Conservation (phyloP, 1,284 basidiomycete species). For the Thecaphora thlaspeos region DNA sequence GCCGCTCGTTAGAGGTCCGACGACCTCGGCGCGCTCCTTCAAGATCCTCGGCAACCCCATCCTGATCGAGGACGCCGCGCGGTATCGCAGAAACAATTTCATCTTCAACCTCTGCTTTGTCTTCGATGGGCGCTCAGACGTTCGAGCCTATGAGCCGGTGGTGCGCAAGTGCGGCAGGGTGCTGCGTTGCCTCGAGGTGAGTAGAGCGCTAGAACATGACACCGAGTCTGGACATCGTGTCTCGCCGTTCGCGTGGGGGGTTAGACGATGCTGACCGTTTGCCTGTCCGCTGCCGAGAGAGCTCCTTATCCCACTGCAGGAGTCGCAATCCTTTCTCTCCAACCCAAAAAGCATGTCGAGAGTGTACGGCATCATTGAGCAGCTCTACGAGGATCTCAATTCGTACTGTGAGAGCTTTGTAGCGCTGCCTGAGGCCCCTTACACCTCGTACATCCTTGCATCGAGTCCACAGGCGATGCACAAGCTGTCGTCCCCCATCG, state of each 20-base stretch:
- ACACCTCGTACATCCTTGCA: conserved; percentile 32
- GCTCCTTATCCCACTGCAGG: conserved; percentile 63
- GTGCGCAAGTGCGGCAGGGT: conserved; percentile 92
- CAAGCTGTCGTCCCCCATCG: conserved; percentile 7
- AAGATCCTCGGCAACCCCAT: conserved; percentile 53
- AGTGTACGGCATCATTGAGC: conserved; percentile 85
- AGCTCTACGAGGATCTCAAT: conserved; percentile 94
- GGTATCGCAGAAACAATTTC: conserved; percentile 64
- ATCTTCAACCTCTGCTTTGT: conserved; percentile 90
- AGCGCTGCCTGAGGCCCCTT: conserved; percentile 49
- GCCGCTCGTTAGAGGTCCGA: not conserved
- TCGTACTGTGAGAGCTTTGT: conserved; percentile 66
- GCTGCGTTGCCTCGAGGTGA: conserved; percentile 79
- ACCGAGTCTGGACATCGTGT: too few species aligned
- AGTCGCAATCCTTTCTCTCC: conserved; percentile 85
- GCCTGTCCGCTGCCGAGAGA: too few species aligned
- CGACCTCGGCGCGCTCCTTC: conserved; percentile 13
- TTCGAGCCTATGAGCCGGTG: conserved; percentile 92
- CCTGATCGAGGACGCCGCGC: conserved; percentile 39
- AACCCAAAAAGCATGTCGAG: conserved; percentile 69
- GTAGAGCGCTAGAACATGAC: too few species aligned
- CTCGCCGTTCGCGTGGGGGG: too few species aligned
- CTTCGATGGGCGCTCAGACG: conserved; percentile 80
- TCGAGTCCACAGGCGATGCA: conserved; percentile 13
- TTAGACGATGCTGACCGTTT: too few species aligned